Conservation (phyloP, 208 protist genomes). For the Acanthamoeba quina region DNA sequence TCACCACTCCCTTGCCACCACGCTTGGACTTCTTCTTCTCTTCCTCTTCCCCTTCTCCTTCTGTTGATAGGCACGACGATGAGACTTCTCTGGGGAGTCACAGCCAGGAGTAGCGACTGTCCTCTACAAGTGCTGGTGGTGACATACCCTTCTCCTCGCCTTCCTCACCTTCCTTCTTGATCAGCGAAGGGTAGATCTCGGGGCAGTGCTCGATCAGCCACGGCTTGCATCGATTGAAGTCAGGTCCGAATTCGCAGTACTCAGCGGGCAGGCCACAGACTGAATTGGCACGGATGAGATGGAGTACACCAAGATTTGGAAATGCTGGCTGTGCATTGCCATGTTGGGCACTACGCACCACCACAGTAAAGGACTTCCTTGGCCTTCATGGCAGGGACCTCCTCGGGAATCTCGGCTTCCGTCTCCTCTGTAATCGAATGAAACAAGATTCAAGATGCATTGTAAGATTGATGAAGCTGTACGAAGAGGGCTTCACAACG, state of each 20-base stretch:
- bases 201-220: constrained; percentile 76
- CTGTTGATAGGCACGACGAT: not conserved
- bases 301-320: too few relatives aligned
- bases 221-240: constrained; percentile 77
- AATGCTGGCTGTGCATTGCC: not conserved
- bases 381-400: not conserved
- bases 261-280: constrained; percentile 75
- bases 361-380: constrained; percentile 15
- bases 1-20: constrained; percentile 45
- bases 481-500: not conserved
- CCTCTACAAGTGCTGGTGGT: not conserved
- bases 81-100: not conserved
- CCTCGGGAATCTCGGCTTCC: not conserved
- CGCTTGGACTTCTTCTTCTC: constrained; percentile 65
- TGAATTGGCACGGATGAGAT: not conserved
- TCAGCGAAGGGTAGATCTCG: constrained; percentile 49
- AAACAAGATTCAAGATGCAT: not conserved
- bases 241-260: constrained; percentile 76
- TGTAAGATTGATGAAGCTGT: not conserved
- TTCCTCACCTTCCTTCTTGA: constrained; percentile 27
- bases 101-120: too few relatives aligned
- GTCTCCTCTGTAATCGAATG: not conserved
- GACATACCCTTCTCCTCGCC: not conserved
- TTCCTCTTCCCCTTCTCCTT: constrained; percentile 22
- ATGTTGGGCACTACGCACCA: not conserved